Base-by-base conservation (phyloP, 129 eudicot genomes). In the Lactuca saligna region DNA sequence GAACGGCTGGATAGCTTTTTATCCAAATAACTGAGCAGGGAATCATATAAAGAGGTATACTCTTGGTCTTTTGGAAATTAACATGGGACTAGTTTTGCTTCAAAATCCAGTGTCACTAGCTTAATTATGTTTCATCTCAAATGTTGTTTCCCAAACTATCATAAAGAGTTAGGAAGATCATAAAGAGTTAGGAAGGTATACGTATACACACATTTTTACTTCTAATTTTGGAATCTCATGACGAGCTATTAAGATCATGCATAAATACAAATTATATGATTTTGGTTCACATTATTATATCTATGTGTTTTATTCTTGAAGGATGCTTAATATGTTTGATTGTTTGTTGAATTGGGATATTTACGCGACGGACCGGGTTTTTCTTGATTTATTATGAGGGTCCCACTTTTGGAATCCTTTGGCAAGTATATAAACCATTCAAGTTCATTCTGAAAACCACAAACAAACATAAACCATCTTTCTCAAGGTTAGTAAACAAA, bases 381-480 rank as follows among this genome's bases (percentile, higher is more conserved):
- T 29, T 31, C 7, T 54, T 63, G 57, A 54, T 54, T 39, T 53
- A 42, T 39, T 53, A 42, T 33, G 57, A 12, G 72, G 65, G 74
- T 7, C 89, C 87, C 85, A 44, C 48, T 54, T 53, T 15, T 8
- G 63, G 68, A 73, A 54, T 63, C 50, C 62, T 75, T 84, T 55
- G 25, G 20, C 66, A 68, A 71, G 78, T 82, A 84, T 84, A 84
- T 81, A 87, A 81, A 73, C 66, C 80, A 63, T 70, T 46, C 77
- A 61, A 68, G 54, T 51, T 72, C 72, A 69, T 66, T 69, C 72
- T 63, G 56, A 70, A 73, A 76, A 59, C 1, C 73, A 70, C 62
- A 72, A 56, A 17, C 32, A 34, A 33, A 49, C 42, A 46, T 33
- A 61, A 29, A 63, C 70, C 74, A 46, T 73, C 69, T 41, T 54